A percentile compares a stretch with the other conserved stretches of the same genome.
phyloP scores from a whole-genome alignment of 1,284 basidiomycete species.

The Cryptococcus neoformans region DNA sequence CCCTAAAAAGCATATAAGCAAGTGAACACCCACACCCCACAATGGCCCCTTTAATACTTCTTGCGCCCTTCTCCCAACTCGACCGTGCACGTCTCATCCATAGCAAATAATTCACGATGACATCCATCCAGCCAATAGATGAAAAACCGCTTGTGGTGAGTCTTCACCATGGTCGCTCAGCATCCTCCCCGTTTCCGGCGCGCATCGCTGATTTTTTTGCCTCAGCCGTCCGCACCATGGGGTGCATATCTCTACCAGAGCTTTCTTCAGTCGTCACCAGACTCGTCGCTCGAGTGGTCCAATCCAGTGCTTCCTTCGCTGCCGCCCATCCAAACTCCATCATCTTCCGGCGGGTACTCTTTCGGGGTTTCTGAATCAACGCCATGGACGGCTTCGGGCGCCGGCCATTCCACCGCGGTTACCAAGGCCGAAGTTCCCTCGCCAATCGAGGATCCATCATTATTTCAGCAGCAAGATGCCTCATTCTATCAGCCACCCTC shows the following conservation, averaged over 20 bases:
- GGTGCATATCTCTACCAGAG: constrained; percentile 44
- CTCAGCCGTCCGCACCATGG: constrained; percentile 15
- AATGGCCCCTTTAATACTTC: too few relatives aligned
- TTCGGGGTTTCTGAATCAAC: constrained; percentile 13
- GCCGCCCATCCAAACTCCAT: neutral
- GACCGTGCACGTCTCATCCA: too few relatives aligned
- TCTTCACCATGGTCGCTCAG: neutral
- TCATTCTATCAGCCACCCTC: constrained; percentile 1
- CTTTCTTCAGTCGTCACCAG: constrained; percentile 33
- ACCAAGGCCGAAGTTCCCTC: constrained; percentile 10
- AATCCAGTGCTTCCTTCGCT: constrained; percentile 6
- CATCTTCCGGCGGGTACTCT: constrained; percentile 5
- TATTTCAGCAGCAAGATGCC: constrained; percentile 5
- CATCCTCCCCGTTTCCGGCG: too few relatives aligned
- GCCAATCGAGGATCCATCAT: neutral
- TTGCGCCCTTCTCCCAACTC: too few relatives aligned
- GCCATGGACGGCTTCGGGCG: constrained; percentile 6
- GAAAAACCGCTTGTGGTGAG: constrained; percentile 1
- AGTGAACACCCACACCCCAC: too few relatives aligned
- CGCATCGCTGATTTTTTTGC: neutral
- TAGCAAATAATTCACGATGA: neutral
- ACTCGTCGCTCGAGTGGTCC: constrained; percentile 22
- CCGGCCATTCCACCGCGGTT: constrained; percentile 3
- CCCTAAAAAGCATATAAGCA: too few relatives aligned
- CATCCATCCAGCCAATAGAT: neutral